Evolutionary conservation across 1,284 basidiomycete genomes (phyloP), one percentile per base, ranked within the genome.

Genomic region (Athelia sp.): DNA sequence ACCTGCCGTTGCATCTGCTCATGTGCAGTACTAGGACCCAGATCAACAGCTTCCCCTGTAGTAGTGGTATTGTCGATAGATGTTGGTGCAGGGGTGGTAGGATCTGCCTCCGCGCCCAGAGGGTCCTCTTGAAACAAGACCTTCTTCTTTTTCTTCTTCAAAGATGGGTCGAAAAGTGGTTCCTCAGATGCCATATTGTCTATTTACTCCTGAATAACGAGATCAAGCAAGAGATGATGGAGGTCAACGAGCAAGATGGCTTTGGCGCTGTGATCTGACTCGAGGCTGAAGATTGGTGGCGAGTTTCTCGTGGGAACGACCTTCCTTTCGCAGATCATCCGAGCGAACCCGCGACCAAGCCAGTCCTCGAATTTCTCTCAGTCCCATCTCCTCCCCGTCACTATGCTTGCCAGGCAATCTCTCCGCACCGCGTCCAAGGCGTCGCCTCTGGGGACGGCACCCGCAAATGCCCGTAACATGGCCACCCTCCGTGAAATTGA

Each of bases 401-500:
- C 51, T 48, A 77, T 82, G 78, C 69, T 89, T 61, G 81, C 86
- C 66, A 82, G 88, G 71, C 76, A 76, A 71, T 74, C 83, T 65
- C 73, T 87, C 67, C 78, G 82, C 72, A 72, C 78, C 58, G 76
- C 75, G 48, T 65, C 73, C 50, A 76, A 81, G 68, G 76, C 79
- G 52, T 66, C 74, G 52, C 75, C 76, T 60, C 72, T 81, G 68
- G 76, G 74, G 55, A 79, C 81, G 60, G 82, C 77, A 46, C 82
- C 85, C 43, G 64, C 75, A 56, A 74, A 76, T 65, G 82, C 88
- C 59, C 82, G 87, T 58, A 93, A 93, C 70, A 94, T 95, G 91
- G 95, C 94, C 45, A 98, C 96, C 52, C 87, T 99, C 59, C 88
- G 94, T 65, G 96, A 99, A 76, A 90, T 98, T 64, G 97, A 99